These are phyloP conservation scores for Ramularia collo-cygni DNA, from an alignment of 2,329 filamentous ascomycete species.

Conservation along the genomic window DNA sequence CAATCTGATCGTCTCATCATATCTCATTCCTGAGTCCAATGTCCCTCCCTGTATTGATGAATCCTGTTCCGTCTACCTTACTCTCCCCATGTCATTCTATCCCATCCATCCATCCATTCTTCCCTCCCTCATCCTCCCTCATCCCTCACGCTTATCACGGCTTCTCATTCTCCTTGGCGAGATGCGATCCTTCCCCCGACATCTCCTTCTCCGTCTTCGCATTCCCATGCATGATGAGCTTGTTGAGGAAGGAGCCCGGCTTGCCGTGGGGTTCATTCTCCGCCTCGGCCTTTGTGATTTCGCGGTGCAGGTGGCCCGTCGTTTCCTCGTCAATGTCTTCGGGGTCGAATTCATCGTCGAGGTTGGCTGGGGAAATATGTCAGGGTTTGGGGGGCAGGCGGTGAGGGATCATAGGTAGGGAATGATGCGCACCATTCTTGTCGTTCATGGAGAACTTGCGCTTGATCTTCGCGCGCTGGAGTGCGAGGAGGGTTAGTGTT, in stretches of 20 bases:
- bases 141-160: too few relatives aligned
- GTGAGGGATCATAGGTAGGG: neutral
- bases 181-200: constrained; percentile 7
- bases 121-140: too few relatives aligned
- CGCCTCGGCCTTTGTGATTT: constrained; percentile 30
- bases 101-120: too few relatives aligned
- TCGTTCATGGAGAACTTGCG: constrained; percentile 32
- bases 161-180: too few relatives aligned
- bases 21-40: too few relatives aligned
- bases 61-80: too few relatives aligned
- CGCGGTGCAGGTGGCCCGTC: constrained; percentile 29
- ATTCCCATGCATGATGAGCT: constrained; percentile 33
- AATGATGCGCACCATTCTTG: constrained; percentile 27
- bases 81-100: too few relatives aligned
- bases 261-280: constrained; percentile 28
- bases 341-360: constrained; percentile 26
- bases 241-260: constrained; percentile 32
- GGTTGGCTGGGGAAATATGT: constrained; percentile 16
- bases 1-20: too few relatives aligned
- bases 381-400: constrained; percentile 1
- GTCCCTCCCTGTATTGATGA: too few relatives aligned
- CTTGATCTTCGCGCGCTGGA: constrained; percentile 30
- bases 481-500: too few relatives aligned
- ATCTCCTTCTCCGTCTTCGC: constrained; percentile 35
- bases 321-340: constrained; percentile 34